Evolutionary conservation across 768 basidiomycete species (phyloP), one percentile per base, ranked within the genome.

Genomic region (Boletellus emodensis): DNA sequence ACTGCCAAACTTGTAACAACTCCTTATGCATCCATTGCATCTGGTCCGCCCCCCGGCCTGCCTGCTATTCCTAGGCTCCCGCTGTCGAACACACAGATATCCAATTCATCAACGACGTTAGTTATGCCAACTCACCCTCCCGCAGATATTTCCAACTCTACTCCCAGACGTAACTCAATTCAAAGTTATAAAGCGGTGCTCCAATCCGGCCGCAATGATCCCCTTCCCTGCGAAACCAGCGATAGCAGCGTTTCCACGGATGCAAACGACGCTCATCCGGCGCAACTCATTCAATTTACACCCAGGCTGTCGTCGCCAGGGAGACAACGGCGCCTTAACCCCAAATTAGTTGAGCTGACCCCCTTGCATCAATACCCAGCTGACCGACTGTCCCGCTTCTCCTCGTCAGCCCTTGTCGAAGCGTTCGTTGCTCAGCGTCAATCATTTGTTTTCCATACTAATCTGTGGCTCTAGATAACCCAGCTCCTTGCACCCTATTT

Each of bases 401-500:
- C 42, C 47, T 34, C n/a, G 45, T 46, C 61, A 83, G 82, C 69
- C 76, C 51, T 72, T 84, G 54, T 81, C 79, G 42, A 84, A 83
- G 62, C 82, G 83, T 84, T 64, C 52, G 81, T 77, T 47, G 34
- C 47, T 46, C 37, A 49, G 20, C 49, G 42, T 35, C 41, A 50
- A 24, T 41, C 51, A 36, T 47, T 40, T 35, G 5, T 34, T 40
- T 8, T 15, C 34, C 22, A 9, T 20, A 28, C 45, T 51, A 28
- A 58, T 36, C 13, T 12, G 18, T 42, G 18, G 28, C 41, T 18
- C 36, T 48, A 57, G 83, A 84, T 58, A 79, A 71, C 59, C 83
- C 84, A 2, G 77, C 84, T 20, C 83, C 84, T 14, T 85, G 84
- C 61, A 84, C 82, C 15, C 66, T 83, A 44, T 84, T 81, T 66